Evolutionary conservation across 2,329 filamentous ascomycete species (phyloP).

Genomic region (Phaeomoniella chlamydospora): DNA sequence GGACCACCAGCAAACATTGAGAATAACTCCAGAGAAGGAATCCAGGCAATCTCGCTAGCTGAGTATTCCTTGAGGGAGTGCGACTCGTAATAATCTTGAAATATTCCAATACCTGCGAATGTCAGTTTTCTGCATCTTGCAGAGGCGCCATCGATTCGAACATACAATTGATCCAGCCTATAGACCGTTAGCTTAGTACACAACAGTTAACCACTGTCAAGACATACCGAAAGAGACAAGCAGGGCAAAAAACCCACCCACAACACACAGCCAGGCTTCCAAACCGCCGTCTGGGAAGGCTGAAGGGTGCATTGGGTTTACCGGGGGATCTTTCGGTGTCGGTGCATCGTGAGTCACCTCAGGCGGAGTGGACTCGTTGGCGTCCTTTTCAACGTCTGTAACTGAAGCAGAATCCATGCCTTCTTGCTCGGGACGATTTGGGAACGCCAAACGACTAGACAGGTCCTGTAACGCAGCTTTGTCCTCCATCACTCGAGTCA

Average conservation of each 20-base stretch:
- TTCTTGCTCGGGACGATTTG: too few relatives aligned
- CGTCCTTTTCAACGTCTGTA: too few relatives aligned
- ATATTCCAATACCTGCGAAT: conserved; percentile 21
- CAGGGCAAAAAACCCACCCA: conserved; percentile 25
- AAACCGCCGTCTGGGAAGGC: conserved; percentile 25
- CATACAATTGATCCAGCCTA: conserved; percentile 23
- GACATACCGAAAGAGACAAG: conserved; percentile 21
- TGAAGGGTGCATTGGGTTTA: not conserved
- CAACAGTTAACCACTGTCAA: too few relatives aligned
- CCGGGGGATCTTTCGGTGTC: not conserved
- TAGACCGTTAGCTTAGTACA: not conserved
- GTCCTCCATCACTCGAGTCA: too few relatives aligned
- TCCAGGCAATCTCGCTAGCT: conserved; percentile 29
- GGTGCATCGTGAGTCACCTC: not conserved
- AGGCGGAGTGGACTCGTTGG: not conserved
- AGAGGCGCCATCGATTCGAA: conserved; percentile 2
- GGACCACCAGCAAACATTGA: conserved; percentile 19
- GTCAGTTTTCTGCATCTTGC: conserved; percentile 2
- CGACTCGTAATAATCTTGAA: conserved; percentile 30
- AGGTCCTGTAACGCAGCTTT: too few relatives aligned
- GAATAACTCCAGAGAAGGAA: conserved; percentile 28
- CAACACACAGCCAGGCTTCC: conserved; percentile 26
- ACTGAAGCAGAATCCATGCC: too few relatives aligned
- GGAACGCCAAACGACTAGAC: too few relatives aligned
- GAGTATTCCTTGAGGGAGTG: conserved; percentile 24